Evolutionary conservation across 2,329 filamentous ascomycete genomes (phyloP), one percentile per base, ranked within the genome.

Genomic region (Calonectria ilicicola): DNA sequence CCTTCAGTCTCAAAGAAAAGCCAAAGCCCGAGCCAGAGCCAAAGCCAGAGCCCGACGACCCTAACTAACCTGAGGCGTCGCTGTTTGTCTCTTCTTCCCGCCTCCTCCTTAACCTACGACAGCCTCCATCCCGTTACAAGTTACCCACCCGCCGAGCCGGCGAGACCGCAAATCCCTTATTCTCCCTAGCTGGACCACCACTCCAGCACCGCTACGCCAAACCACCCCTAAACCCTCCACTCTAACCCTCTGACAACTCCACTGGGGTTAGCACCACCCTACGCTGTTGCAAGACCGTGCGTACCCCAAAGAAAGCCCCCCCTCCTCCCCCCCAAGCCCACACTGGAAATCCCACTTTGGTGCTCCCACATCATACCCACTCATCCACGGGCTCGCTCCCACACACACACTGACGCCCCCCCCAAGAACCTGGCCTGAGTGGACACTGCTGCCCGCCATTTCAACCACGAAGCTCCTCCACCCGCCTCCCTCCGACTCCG

Each of bases 401-500:
- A 66, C 74, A 51, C 73, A 69, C 51, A 32, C 58, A 35, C 62
- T 44, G 17, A 47, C 60, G 62, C 67, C 64, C 53, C 74, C 63
- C 69, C 74, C n/a, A n/a, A n/a, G 70, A 74, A 70, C 70, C 72
- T 78, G 68, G 62, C 69, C 63, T 72, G 70, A 70, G 75, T 76
- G 66, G 19, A 53, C 66, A 42, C 65, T 68, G 74, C 65, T 68
- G 74, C 78, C 78, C 75, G 67, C 78, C 78, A 79, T 80, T 80
- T 79, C 78, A 77, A 77, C 75, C 78, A 75, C 72, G 53, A 74
- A 77, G 74, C 75, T 63, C 73, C 71, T 75, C 70, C 76, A 53
- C 75, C 72, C 74, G 65, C 72, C 75, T 78, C 74, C 72, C 75
- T 77, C 75, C 72, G 74, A 73, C 69, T 77, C 70, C 68, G 74